Percentiles rank a stretch among this genome's conserved stretches.
phyloP scores from a whole-genome alignment of 345 rosid genomes.

The Rubroshorea leprosula region DNA sequence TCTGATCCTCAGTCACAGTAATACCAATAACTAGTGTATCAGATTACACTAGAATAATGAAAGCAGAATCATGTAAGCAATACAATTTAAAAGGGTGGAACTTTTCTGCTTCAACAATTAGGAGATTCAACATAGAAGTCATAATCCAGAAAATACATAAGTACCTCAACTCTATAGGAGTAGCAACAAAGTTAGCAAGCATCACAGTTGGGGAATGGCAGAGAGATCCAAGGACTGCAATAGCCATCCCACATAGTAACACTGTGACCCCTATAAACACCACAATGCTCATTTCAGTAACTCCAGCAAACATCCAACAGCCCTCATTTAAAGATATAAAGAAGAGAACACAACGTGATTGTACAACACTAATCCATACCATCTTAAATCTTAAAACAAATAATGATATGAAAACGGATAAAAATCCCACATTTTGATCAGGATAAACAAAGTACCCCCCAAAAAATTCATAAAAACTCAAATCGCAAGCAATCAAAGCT shows the following conservation, averaged over 20 bases:
- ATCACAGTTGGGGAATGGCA: conserved; percentile 84
- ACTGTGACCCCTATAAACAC: conserved; percentile 66
- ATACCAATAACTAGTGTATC: neutral
- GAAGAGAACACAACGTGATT: neutral
- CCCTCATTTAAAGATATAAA: neutral
- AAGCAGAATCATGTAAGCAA: neutral
- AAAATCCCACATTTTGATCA: neutral
- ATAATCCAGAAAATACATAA: neutral
- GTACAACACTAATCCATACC: neutral
- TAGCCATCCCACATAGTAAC: conserved; percentile 75
- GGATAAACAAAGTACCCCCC: neutral
- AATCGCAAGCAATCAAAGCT: neutral
- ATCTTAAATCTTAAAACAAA: neutral
- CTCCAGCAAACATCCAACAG: neutral
- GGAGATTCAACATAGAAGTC: neutral
- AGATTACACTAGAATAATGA: neutral
- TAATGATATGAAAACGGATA: neutral
- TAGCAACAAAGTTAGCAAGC: conserved; percentile 81
- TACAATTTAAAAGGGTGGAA: neutral
- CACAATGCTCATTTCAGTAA: conserved; percentile 12
- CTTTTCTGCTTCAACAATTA: neutral
- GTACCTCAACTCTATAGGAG: conserved; percentile 86
- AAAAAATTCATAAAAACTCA: no score
- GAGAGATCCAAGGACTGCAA: conserved; percentile 60
- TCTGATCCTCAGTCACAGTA: neutral